These are phyloP conservation scores for Hymenoscyphus infarciens DNA, from an alignment of 2,329 filamentous ascomycete genomes.

Conservation along the genomic window DNA sequence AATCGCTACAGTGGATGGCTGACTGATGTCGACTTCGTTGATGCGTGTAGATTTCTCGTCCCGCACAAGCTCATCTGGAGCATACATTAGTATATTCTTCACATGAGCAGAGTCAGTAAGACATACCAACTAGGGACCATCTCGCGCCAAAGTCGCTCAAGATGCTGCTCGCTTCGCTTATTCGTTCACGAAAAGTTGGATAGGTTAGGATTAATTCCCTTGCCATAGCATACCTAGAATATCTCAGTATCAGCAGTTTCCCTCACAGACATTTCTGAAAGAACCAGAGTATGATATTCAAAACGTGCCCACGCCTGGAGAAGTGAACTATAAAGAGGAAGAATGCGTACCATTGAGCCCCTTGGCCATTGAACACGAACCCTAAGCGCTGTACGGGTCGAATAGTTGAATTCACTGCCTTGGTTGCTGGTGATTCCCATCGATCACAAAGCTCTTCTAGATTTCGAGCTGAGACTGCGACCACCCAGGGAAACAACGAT, in stretches of 20 bases:
- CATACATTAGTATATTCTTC: neutral
- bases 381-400: slow-evolving; percentile 7
- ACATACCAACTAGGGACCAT: slow-evolving; percentile 16
- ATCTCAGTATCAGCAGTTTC: no score
- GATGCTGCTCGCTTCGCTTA: slow-evolving; percentile 10
- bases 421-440: neutral
- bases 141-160: slow-evolving; percentile 17
- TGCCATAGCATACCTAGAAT: slow-evolving; percentile 17
- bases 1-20: slow-evolving; percentile 36
- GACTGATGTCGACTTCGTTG: slow-evolving; percentile 15
- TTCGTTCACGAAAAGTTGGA: slow-evolving; percentile 7
- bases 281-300: no score
- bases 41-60: slow-evolving; percentile 22
- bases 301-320: no score
- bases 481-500: slow-evolving; percentile 18
- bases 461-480: neutral
- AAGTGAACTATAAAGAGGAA: neutral
- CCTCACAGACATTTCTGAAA: no score
- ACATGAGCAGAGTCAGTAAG: slow-evolving; percentile 1
- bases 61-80: slow-evolving; percentile 21
- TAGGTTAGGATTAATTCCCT: slow-evolving; percentile 17
- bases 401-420: neutral
- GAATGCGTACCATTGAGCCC: slow-evolving; percentile 23
- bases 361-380: slow-evolving; percentile 30
- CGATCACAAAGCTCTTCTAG: neutral